A percentile compares a stretch with the other conserved stretches of the same genome.
These are phyloP conservation scores for Thalassiosira ordinaria DNA, from an alignment of 352 stramenopile genomes.

Conservation along the genomic window DNA sequence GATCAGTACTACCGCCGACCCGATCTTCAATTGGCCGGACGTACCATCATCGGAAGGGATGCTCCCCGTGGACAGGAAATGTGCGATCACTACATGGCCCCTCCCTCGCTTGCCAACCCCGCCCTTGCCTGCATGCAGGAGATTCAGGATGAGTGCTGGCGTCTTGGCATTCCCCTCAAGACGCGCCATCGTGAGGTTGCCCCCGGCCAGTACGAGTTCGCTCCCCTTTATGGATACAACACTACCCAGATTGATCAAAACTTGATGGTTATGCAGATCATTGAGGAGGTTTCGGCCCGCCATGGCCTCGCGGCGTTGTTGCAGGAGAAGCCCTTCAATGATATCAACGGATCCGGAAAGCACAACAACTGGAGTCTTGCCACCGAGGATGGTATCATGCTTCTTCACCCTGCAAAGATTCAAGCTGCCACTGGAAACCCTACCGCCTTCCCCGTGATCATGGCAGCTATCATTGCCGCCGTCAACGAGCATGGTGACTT, in stretches of 20 bases:
- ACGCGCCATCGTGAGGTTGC: slow-evolving; percentile 90
- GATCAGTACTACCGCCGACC: slow-evolving; percentile 86
- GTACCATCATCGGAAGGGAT: slow-evolving; percentile 88
- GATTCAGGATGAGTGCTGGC: slow-evolving; percentile 87
- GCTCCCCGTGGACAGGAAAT: slow-evolving; percentile 89
- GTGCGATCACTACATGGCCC: slow-evolving; percentile 89
- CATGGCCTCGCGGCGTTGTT: slow-evolving; percentile 87
- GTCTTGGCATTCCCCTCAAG: slow-evolving; percentile 87
- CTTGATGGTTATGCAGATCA: slow-evolving; percentile 90
- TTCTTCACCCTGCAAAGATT: slow-evolving; percentile 80
- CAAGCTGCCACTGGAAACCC: slow-evolving; percentile 73
- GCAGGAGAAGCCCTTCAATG: slow-evolving; percentile 91
- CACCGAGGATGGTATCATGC: slow-evolving; percentile 83
- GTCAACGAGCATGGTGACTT: slow-evolving; percentile 89
- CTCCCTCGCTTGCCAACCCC: slow-evolving; percentile 81
- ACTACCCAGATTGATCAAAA: slow-evolving; percentile 90
- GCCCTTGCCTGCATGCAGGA: slow-evolving; percentile 88
- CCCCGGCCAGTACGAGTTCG: slow-evolving; percentile 89
- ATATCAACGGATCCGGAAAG: slow-evolving; percentile 90
- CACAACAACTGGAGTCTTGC: slow-evolving; percentile 91
- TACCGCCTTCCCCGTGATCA: slow-evolving; percentile 86
- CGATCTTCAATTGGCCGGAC: slow-evolving; percentile 87
- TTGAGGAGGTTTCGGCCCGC: slow-evolving; percentile 85
- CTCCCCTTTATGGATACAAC: slow-evolving; percentile 86
- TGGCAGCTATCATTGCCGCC: slow-evolving; percentile 86